phyloP scores from a whole-genome alignment of 2,329 filamentous ascomycete species.

The Mycocentrospora acerina region DNA sequence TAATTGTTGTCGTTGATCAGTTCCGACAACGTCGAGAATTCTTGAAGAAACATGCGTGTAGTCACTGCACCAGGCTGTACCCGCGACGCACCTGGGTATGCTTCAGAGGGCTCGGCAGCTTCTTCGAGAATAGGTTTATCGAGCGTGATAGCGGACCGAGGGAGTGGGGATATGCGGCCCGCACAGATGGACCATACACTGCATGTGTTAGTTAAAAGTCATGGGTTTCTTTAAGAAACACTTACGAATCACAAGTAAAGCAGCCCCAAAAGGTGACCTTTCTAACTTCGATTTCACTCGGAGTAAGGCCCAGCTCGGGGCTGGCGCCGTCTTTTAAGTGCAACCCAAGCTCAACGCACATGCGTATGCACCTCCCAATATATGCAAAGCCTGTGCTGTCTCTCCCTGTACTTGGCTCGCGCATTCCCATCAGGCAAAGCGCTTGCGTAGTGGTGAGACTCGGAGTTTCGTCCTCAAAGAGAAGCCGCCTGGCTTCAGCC shows the following conservation, averaged over 20 bases:
- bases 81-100: slow-evolving; percentile 11
- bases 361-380: slow-evolving; percentile 69
- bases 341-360: slow-evolving; percentile 71
- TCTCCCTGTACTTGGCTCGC: slow-evolving; percentile 71
- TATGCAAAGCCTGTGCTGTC: slow-evolving; percentile 74
- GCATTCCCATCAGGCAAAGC: slow-evolving; percentile 72
- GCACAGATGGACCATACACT: slow-evolving; percentile 50
- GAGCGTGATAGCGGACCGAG: slow-evolving; percentile 51
- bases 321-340: slow-evolving; percentile 52
- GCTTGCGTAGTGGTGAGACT: slow-evolving; percentile 72
- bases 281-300: slow-evolving; percentile 50
- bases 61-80: slow-evolving; percentile 20
- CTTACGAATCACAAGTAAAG: slow-evolving; percentile 52
- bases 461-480: slow-evolving; percentile 60
- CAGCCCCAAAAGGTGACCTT: slow-evolving; percentile 57
- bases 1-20: slow-evolving; percentile 72
- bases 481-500: slow-evolving; percentile 64
- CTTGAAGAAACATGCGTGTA: slow-evolving; percentile 42
- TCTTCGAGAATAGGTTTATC: slow-evolving; percentile 59
- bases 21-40: slow-evolving; percentile 72
- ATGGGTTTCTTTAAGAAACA: slow-evolving; percentile 7
- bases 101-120: slow-evolving; percentile 52
- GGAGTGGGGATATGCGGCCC: slow-evolving; percentile 51
- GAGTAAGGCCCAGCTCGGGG: slow-evolving; percentile 32
- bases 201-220: slow-evolving; percentile 5